Evolutionary conservation across 108 stramenopile species (phyloP), one percentile per base, ranked within the genome.

Genomic region (Conticribra guillardii): DNA sequence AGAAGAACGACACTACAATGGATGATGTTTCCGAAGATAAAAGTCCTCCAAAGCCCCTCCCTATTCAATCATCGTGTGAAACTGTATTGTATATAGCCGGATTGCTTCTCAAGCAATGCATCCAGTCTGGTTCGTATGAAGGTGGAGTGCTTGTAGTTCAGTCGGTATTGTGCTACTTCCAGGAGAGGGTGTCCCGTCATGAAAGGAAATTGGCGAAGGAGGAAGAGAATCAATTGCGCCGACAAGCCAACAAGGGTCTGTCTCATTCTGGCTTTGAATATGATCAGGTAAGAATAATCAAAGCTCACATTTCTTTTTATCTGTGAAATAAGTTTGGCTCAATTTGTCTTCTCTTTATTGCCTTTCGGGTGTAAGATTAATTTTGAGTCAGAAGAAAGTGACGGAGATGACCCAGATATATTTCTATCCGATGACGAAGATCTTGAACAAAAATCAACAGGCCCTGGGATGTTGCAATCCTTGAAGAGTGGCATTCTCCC

Each of bases 71-170:
- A 3, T 91, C 93, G 3, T 88, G 82, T 53, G 53, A 84, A 41
- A 78, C 82, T 58, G 89, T 90, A 0, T 87, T 74, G 67, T 63
- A 78, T 18, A 94, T 94, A 53, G 87, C 90, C 16, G 74, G 64
- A 8, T 62, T 86, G 46, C 81, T 94, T 0, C 80, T 90, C 62
- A 90, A 82, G 27, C 90, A 87, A 60, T 80, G 84, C 19, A 72
- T 88, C 47, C 82, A 73, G 24, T 68, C 84, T 9, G 68, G 85
- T 45, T 54, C 84, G 5, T 90, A 81, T 56, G 65, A 80, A 30
- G 84, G 87, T 7, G 85, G 87, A 4, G 41, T 73, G 32, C 79
- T 94, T 37, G 93, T 81, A 0, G 85, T 84, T 23, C 84, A 87
- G 60, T 67, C 85, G 24, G 87, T 91, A 18, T 73, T 88, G 16